phyloP scores from a whole-genome alignment of 768 basidiomycete species.

The Boletus rubescentipes region DNA sequence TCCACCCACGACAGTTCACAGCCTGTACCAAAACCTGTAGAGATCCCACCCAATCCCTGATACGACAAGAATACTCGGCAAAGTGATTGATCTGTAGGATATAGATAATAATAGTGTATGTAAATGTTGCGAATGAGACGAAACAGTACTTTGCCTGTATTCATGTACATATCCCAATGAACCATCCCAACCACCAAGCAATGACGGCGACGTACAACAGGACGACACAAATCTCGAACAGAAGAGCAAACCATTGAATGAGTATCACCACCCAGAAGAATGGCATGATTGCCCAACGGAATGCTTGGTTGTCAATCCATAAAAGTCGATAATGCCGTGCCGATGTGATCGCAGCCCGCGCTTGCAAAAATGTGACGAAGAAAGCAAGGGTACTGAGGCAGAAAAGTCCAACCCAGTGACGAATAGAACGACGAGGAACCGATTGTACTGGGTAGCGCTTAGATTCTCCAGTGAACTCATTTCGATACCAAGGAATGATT shows the following conservation, averaged over 20 bases:
- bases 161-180: constrained; percentile 48
- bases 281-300: constrained; percentile 63
- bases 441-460: constrained; percentile 60
- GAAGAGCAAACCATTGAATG: constrained; percentile 65
- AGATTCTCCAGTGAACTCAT: constrained; percentile 78
- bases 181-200: constrained; percentile 79
- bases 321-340: constrained; percentile 52
- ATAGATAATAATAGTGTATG: constrained; percentile 15
- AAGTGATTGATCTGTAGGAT: neutral
- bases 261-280: constrained; percentile 64
- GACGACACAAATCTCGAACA: constrained; percentile 58
- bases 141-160: neutral
- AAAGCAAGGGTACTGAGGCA: constrained; percentile 50
- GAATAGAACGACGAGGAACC: constrained; percentile 61
- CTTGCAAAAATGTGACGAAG: constrained; percentile 53
- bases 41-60: neutral
- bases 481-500: constrained; percentile 78
- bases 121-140: constrained; percentile 1
- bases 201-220: constrained; percentile 57
- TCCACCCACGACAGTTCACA: constrained; percentile 1
- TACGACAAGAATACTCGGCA: neutral
- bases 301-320: constrained; percentile 57
- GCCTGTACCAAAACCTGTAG: constrained; percentile 1
- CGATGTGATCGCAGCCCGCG: constrained; percentile 56
- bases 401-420: constrained; percentile 66